Evolutionary conservation across 2,329 filamentous ascomycete genomes (phyloP).

Genomic region (Ampelomyces quisqualis): DNA sequence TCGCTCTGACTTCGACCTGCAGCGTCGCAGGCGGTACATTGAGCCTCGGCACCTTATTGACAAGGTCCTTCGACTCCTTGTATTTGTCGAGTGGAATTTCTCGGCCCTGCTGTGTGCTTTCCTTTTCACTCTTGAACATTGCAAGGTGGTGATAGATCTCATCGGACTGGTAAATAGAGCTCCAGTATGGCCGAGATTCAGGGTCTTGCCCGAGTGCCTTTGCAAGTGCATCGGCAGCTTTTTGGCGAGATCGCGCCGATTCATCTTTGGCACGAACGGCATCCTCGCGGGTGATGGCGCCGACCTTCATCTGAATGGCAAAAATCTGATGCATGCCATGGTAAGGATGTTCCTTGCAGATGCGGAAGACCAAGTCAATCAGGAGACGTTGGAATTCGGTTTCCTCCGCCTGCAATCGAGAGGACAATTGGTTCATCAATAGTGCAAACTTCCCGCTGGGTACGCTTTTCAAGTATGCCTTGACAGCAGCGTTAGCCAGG

Average conservation of each 20-base stretch:
- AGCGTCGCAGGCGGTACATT: slow-evolving; percentile 86
- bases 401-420: slow-evolving; percentile 73
- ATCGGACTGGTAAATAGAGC: slow-evolving; percentile 71
- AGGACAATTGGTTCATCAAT: slow-evolving; percentile 94
- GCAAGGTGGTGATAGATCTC: slow-evolving; percentile 65
- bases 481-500: slow-evolving; percentile 75
- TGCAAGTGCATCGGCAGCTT: slow-evolving; percentile 69
- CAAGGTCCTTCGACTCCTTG: slow-evolving; percentile 61
- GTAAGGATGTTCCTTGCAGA: slow-evolving; percentile 90
- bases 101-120: slow-evolving; percentile 64
- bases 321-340: slow-evolving; percentile 98
- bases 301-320: slow-evolving; percentile 55
- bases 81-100: slow-evolving; percentile 66
- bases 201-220: slow-evolving; percentile 59
- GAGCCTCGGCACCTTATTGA: slow-evolving; percentile 63
- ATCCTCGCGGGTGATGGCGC: slow-evolving; percentile 56
- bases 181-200: slow-evolving; percentile 62
- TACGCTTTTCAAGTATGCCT: slow-evolving; percentile 68
- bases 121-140: slow-evolving; percentile 62
- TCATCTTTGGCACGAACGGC: slow-evolving; percentile 67
- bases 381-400: slow-evolving; percentile 75
- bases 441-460: slow-evolving; percentile 89
- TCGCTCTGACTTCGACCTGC: slow-evolving; percentile 71
- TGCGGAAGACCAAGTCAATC: slow-evolving; percentile 71
- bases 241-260: slow-evolving; percentile 69